Evolutionary conservation across 345 rosid genomes (phyloP), one percentile per base, ranked within the genome.

Genomic region (Barbarea vulgaris): DNA sequence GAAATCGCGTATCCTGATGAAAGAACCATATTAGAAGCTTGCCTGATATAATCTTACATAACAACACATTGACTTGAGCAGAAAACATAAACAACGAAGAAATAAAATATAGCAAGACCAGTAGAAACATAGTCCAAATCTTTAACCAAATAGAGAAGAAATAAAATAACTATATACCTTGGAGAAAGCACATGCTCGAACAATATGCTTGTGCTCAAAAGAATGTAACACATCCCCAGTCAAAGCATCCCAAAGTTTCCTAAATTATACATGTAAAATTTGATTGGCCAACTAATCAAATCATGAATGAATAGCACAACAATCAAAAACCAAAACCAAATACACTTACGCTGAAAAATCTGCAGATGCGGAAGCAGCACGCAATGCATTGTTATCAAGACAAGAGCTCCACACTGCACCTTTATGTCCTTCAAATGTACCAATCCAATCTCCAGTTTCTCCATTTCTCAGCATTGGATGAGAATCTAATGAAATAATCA

Each of bases 371-470:
- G 98, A 90, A 56, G 99, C 99, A 48, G 98, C 97, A 67, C 86
- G 93, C 36, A 93, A 77, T 3, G 99, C 99, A 80, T 88, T 88
- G 46, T 84, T 85, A 67, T 96, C 98, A 51, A 96, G 72, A 63
- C 96, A 88, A 73, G 93, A 91, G 70, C 99, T 93, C 99, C 99
- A 96, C 59, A 96, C 98, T 18, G 97, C 98, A 75, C 99, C 98
- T 85, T 96, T 96, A 69, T 96, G 99, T 39, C 99, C 99, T 83
- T 93, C 96, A 81, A 96, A 96, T 24, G 99, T 96, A 50, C 99
- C 98, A 78, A 96, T 89, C 99, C 99, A 96, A 71, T 96, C 99
- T 70, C 99, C 99, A 62, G 96, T 96, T 82, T 96, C 99, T 12
- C 98, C 99, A 80, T 96, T 93, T 78, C 98, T 91, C 84, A 96